Evolutionary conservation across 164 flowering plant species (phyloP).

Genomic region (Chloranthus sessilifolius): DNA sequence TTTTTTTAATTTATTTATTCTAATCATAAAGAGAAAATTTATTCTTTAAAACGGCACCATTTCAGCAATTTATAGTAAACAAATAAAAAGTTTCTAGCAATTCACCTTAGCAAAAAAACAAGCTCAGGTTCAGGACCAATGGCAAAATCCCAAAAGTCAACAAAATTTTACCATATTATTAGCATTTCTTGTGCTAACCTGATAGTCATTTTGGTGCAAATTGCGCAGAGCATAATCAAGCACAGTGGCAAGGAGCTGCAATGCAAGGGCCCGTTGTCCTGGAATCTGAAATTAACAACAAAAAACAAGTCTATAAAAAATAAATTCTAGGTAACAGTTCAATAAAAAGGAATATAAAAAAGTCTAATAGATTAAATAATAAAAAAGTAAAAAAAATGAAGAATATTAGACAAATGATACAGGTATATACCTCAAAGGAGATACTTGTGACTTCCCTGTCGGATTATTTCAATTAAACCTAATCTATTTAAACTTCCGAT

Average conservation of each 20-base stretch:
- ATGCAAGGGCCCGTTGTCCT: constrained; percentile 80
- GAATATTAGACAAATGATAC: no score
- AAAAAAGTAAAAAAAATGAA: no score
- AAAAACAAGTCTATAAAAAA: no score
- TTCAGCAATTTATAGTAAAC: background rate
- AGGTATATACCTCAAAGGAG: no score
- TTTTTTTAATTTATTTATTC: no score
- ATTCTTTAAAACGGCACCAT: no score
- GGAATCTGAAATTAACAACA: constrained; percentile 70
- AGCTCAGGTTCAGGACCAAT: constrained; percentile 98
- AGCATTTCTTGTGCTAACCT: constrained; percentile 13
- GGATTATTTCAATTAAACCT: no score
- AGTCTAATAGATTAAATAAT: no score
- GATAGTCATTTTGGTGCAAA: constrained; percentile 30
- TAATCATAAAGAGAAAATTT: background rate
- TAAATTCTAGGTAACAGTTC: no score
- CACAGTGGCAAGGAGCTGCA: constrained; percentile 68
- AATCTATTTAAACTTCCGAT: no score
- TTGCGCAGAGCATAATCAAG: constrained; percentile 55
- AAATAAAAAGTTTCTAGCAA: background rate
- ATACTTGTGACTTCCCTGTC: no score
- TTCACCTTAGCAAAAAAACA: constrained; percentile 70
- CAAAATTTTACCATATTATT: constrained; percentile 13
- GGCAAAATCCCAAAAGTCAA: constrained; percentile 95
- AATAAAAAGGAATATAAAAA: no score